Evolutionary conservation across 1,284 basidiomycete genomes (phyloP), one percentile per base, ranked within the genome.

Genomic region (Coriolopsis trogii): DNA sequence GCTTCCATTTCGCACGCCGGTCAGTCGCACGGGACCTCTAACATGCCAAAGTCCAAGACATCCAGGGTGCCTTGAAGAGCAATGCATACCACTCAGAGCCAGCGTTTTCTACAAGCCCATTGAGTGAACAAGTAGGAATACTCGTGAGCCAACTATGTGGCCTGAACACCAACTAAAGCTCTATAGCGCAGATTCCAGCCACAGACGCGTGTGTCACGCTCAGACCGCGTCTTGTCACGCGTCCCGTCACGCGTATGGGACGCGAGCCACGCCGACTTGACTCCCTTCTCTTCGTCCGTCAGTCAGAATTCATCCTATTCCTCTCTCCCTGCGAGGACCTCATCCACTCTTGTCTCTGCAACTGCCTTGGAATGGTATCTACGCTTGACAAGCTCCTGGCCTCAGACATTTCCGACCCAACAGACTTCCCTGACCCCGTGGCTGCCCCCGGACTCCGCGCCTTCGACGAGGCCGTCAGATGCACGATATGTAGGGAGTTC

Each of bases 401-500:
- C 1, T 25, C 51, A 8, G 73, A 79, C 43, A 74, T 89, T 10
- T 73, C 80, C 21, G 87, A 89, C 56, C 82, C 86, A 0, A 80
- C 78, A 13, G 89, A 91, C 67, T 91, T 91, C 53, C 76, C 84
- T 0, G 65, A 69, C 18, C 44, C 66, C 4, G 37, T 64, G 13
- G 55, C 61, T 31, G 73, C 78, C 2, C 74, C 78, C n/a, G 78
- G 79, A 9, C 70, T 91, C n/a, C 76, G 78, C 28, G 67, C 70
- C 16, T 74, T 91, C 26, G 89, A 91, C 64, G 67, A 75, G 24
- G 74, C 83, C 16, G 69, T 89, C 47, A 78, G 87, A 5, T 91
- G 89, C 62, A 74, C 76, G 18, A 88, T 91, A 44, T 91, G 89
- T 65, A 70, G 78, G 13, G 87, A 91, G 55, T 71, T 87, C 37